Base-by-base conservation (phyloP, 805 yeast species). In the Metschnikowia dekortorum region DNA sequence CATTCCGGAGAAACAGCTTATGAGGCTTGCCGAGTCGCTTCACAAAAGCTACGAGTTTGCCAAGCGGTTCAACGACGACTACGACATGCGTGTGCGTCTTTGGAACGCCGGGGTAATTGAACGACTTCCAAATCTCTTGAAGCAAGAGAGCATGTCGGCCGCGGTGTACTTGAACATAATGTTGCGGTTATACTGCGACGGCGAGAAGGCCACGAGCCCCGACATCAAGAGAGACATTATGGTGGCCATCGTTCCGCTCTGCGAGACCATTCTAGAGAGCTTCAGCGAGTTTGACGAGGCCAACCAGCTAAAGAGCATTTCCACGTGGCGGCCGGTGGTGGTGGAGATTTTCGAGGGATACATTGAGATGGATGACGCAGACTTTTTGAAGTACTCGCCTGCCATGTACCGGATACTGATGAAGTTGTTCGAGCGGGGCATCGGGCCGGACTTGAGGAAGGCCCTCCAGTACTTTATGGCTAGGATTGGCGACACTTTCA, bases 101-200 rank as follows among this genome's bases (percentile, higher is more conserved):
- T 91, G 95, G 84, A 87, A 89, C 61, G 88, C 94, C 3, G 96
- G 97, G 1, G 84, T 90, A 38, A 92, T 91, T 69, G 96, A 89
- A 61, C 85, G 91, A 62, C 77, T 92, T 49, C 99, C 99, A 18
- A 95, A 94, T 60, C 71, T 94, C 59, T 72, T 91, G 59, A 87
- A 88, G 60, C 99, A 95, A 68, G 99, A 95, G 67, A 84, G 96
- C 0, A 82, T 89, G 34, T 83, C 97, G 0, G 85, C 96, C 1
- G 92, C 96, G 1, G 96, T 90, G 1, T 87, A 84, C 64, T 83
- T 92, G 55, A 83, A 85, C 59, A 78, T 91, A 42, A 75, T 88
- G 74, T 88, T 92, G 75, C 78, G 86, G 60, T 71, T 92, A 61
- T 90, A 89, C 65, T 80, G 86, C 53, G 89, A 85, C 61, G 74